Base-by-base conservation (phyloP, 129 eudicot species). In the Pseudognaphalium luteoalbum region DNA sequence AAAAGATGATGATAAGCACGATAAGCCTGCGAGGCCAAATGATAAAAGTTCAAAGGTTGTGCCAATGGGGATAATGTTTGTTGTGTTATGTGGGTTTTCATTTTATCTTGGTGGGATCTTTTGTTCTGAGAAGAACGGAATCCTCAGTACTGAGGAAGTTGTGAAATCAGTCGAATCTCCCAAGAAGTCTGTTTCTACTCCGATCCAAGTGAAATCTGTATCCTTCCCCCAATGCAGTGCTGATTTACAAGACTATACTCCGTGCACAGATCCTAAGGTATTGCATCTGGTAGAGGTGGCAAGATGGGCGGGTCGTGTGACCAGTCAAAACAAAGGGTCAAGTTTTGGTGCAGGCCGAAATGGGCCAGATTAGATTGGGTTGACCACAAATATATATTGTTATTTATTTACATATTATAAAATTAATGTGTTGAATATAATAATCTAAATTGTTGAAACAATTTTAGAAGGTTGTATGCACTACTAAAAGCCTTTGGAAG, bases 241-340 rank as follows among this genome's bases (percentile, higher is more conserved):
- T 20, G 89, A 89, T 67, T 73, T 68, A 78, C 99, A 94, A 81
- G 99, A 94, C 65, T 94, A 89, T 87, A 94, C 99, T 6, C 99
- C 99, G 12, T 94, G 99, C 89, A 94, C 99, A 30, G 99, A 94
- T 86, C 99, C 99, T 17, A 83, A 74, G 88, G 99, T 94, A 80
- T 9, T 37, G 39, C 69, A 0, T 29, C 34, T 33, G 29, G 12
- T 42, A 6, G 17, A 15, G 41, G 41, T 63, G 21, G 39, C 68
- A 63, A 63, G 16, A 64, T 57, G 62, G 62, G 61, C 4, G 68
- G 68, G 68, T 63, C 37, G 7, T 5, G 61, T 57, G 7, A 57
- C n/a, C 17, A 14, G 68, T 63, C 8, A 16, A 63, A 63, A 28
- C 2, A 54, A 56, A n/a, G 10, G 60, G 30, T 74, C 44, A 59